Evolutionary conservation across 768 basidiomycete species (phyloP), one percentile per base, ranked within the genome.

Genomic region (Cubamyces lactineus): DNA sequence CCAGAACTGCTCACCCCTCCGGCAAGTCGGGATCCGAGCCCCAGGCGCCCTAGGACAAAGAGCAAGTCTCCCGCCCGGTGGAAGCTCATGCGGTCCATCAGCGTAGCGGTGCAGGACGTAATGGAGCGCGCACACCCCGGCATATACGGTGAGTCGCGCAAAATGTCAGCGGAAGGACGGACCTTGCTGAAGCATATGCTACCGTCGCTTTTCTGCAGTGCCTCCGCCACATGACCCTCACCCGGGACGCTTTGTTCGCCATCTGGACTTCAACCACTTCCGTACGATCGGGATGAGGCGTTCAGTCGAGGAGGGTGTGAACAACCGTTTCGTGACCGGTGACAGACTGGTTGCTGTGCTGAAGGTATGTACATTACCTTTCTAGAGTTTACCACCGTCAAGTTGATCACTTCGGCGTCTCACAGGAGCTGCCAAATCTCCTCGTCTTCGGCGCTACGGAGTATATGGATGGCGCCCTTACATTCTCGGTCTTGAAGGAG

Each of bases 241-340:
- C 57, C 86, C 92, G 30, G 88, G 91, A 54, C 84, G 91, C 62
- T 91, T 89, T 70, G 87, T 97, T 39, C 88, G 85, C 41, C 89
- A 94, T 73, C 77, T 99, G 15, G 93, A 94, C 71, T 99, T 99
- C 71, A 96, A 94, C 68, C 94, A 96, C 72, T 99, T 99, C 80
- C 86, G 96, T 26, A 96, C 97, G 24, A 94, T 96, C 58, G 96
- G 96, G 0, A 95, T 98, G 87, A 85, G 94, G 51, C 87, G 97
- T 19, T 92, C 91, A 4, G 86, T 97, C 2, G 93, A 92, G 30
- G 94, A 97, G 73, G 90, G 94, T 42, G 85, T 92, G 15, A 87
- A 85, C 56, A 89, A 91, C 67, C 90, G 94, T 11, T 99, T 96
- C 69, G 96, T 99, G 40, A 99, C 96, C 1, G 89, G 91, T 0